These are phyloP conservation scores for Exidia glandulosa DNA, from an alignment of 768 basidiomycete genomes.

Conservation along the genomic window DNA sequence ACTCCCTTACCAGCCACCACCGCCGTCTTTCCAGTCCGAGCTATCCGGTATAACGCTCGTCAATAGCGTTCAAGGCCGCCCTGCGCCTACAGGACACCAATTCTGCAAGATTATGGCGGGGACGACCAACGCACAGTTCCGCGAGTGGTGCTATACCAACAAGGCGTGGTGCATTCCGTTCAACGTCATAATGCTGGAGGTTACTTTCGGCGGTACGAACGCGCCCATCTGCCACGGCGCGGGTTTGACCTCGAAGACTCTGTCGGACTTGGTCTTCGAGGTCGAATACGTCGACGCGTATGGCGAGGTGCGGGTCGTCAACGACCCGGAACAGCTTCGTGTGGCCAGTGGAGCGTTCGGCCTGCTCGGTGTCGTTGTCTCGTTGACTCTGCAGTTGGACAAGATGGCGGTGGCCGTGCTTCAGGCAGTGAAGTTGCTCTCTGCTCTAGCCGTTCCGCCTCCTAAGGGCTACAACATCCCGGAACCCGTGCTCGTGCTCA, in stretches of 20 bases:
- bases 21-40: not conserved
- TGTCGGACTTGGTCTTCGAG: conserved; percentile 16
- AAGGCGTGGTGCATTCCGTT: conserved; percentile 14
- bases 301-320: conserved; percentile 11
- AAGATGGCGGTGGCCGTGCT: conserved; percentile 16
- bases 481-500: conserved; percentile 9
- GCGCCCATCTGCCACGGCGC: conserved; percentile 19
- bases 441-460: conserved; percentile 17
- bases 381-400: conserved; percentile 17
- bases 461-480: conserved; percentile 14
- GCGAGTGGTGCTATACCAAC: conserved; percentile 13
- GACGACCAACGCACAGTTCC: conserved; percentile 19
- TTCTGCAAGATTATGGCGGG: conserved; percentile 9
- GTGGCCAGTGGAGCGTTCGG: conserved; percentile 19
- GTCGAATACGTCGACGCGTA: conserved; percentile 18
- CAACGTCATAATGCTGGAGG: conserved; percentile 20
- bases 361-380: conserved; percentile 16
- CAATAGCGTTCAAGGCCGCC: not conserved
- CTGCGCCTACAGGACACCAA: not conserved
- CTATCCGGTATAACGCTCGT: not conserved
- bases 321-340: conserved; percentile 14
- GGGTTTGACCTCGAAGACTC: conserved; percentile 12
- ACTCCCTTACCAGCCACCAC: not conserved
- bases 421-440: conserved; percentile 11
- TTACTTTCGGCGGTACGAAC: conserved; percentile 19